These are phyloP conservation scores for Fistulifera pelliculosa DNA, from an alignment of 108 stramenopile species.

Conservation along the genomic window DNA sequence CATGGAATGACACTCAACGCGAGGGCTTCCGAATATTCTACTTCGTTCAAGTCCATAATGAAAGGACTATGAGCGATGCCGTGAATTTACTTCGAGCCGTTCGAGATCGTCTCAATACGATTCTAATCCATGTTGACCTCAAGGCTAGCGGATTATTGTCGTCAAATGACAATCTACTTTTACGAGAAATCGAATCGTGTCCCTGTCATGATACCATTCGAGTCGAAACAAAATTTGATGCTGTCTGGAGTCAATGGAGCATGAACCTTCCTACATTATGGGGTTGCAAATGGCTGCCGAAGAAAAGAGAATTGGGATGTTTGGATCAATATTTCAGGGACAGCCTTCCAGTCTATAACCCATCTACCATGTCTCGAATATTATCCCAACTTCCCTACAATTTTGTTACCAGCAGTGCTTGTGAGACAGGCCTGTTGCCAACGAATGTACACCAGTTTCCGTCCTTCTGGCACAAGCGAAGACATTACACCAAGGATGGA, in stretches of 20 bases:
- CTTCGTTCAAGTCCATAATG: conserved; percentile 69
- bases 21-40: conserved; percentile 56
- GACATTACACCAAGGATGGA: conserved; percentile 50
- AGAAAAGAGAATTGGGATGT: conserved; percentile 55
- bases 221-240: conserved; percentile 27
- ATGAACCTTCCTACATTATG: conserved; percentile 83
- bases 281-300: conserved; percentile 51
- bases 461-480: conserved; percentile 74
- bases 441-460: conserved; percentile 66
- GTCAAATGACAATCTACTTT: conserved; percentile 11
- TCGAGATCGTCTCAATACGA: conserved; percentile 48
- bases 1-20: too few species aligned
- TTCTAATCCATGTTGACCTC: conserved; percentile 74
- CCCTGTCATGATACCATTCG: conserved; percentile 34
- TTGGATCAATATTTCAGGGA: conserved; percentile 81
- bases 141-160: conserved; percentile 16
- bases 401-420: conserved; percentile 71
- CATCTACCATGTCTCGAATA: conserved; percentile 39
- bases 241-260: conserved; percentile 74
- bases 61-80: conserved; percentile 65
- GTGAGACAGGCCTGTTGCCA: conserved; percentile 73
- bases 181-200: conserved; percentile 38
- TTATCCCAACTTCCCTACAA: conserved; percentile 25
- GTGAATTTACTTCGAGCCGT: conserved; percentile 54
- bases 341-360: conserved; percentile 61